Evolutionary conservation across 192 early-diverging fungal genomes (phyloP), one percentile per base, ranked within the genome.

Genomic region (Entomortierella beljakovae): DNA sequence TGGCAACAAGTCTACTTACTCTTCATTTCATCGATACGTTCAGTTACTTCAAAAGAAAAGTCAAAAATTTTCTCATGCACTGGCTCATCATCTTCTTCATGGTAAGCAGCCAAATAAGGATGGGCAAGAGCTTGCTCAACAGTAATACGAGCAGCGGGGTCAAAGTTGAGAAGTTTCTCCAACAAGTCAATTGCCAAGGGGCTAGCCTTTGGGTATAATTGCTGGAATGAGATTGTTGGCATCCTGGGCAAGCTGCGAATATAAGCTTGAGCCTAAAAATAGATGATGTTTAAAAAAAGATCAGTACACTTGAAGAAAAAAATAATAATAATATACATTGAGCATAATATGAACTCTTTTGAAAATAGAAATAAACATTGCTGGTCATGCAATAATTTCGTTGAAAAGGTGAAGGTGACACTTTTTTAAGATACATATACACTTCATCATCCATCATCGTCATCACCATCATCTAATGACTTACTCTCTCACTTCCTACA

Each of bases 101-200:
- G 97, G 82, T 97, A 97, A 9, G 93, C 90, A 63, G 91, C 90
- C 57, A 99, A 82, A 79, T 98, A 99, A 60, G 94, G 94, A 77
- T 99, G 97, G 11, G 90, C 89, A 35, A 99, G 86, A 15, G 95
- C 92, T 80, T 97, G 91, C 57, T 98, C 97, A 26, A 97, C 94
- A 7, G 96, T 96, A 40, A 98, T 95, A 35, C 98, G 90, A 50
- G 89, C 86, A 63, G 91, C 91, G 23, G 98, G 98, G 82, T 98
- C 96, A 82, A 99, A 99, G 73, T 90, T 88, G 26, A 99, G 85
- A 20, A 99, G 85, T 66, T 90, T 90, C 57, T 96, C 92, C 37
- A 99, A 76, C 61, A 99, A 80, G 65, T 97, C 95, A 22, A 99
- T 89, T 0, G 97, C 97, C 65, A 83, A 54, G 13, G 90, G 87